Conservation (phyloP, 306 rosid species). For the Delonix regia region DNA sequence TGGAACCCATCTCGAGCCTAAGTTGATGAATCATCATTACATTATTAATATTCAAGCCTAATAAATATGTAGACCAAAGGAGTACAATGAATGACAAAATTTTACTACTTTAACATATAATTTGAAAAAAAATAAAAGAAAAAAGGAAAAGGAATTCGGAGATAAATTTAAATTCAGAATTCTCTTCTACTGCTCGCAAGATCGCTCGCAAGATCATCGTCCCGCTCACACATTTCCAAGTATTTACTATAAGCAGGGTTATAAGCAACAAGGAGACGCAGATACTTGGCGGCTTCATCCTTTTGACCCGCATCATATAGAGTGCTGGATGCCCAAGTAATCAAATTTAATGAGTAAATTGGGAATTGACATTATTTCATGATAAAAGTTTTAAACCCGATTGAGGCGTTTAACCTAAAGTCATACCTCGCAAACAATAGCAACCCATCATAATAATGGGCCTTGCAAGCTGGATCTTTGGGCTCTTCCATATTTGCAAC, state of each 20-base stretch:
- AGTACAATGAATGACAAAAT: constrained; percentile 4
- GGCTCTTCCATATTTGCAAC: constrained; percentile 79
- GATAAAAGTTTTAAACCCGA: constrained; percentile 3
- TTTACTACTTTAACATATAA: constrained; percentile 15
- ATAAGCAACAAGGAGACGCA: constrained; percentile 76
- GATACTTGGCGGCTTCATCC: constrained; percentile 75
- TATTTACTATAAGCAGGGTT: constrained; percentile 63
- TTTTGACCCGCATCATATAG: constrained; percentile 67
- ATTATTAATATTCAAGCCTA: neutral
- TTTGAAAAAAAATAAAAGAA: too few species aligned
- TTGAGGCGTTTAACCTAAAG: neutral
- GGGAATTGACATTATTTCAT: neutral
- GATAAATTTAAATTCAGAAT: constrained; percentile 41
- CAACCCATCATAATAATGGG: constrained; percentile 80
- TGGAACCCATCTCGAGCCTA: too few species aligned
- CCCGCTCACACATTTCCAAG: constrained; percentile 68
- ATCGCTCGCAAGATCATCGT: constrained; percentile 57
- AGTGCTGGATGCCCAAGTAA: constrained; percentile 56
- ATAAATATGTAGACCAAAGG: constrained; percentile 2
- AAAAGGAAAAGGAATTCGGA: constrained; percentile 11
- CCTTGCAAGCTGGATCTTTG: constrained; percentile 69
- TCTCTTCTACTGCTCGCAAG: constrained; percentile 77
- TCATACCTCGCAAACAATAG: constrained; percentile 72
- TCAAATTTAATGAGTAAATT: constrained; percentile 28
- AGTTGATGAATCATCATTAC: neutral